Evolutionary conservation across 75 land plant species (phyloP), one percentile per base, ranked within the genome.

Genomic region (Pinus albicaulis): DNA sequence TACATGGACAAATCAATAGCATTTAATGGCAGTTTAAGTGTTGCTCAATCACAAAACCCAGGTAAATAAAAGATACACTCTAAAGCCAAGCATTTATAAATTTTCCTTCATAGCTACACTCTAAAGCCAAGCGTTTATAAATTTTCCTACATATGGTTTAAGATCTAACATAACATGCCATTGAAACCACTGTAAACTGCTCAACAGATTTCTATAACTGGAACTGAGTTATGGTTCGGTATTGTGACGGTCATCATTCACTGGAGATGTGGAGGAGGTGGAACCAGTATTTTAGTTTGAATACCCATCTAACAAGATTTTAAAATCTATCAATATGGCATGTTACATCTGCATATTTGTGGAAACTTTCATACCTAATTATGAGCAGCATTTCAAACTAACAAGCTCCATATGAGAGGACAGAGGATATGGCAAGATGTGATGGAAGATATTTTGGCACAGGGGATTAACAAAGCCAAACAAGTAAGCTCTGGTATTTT

Each of bases 391-490:
- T 44, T 44, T 44, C 80, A 89, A 90, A 79, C 20, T 62, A 70
- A 69, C 44, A 60, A 59, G 23, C 85, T 89, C 19, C 69, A 77
- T 56, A 87, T 80, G 38, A 77, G 91, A 59, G 91, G 91, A 17
- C 81, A 84, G 58, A 80, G 85, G 38, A 76, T 89, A 55, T 89
- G 90, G 90, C 66, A 61, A 19, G 87, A 78, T 75, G 90, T 77
- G 17, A 84, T 88, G 44, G 84, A 76, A 48, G 90, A 89, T 20
- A 84, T 89, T 13, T 25, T 89, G 71, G 52, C 63, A 13, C 84
- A 84, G 63, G 91, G 91, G 44, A 87, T 89, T 90, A 36, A 59
- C 14, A 55, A 81, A 74, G 98, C 94, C 12, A 76, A 91, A 3
- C 89, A 91, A 85, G 98, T 44, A 44, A n/a, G 48, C 6, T 44